Conservation (phyloP, 331 rosid genomes). For the Stylosanthes scabra region DNA sequence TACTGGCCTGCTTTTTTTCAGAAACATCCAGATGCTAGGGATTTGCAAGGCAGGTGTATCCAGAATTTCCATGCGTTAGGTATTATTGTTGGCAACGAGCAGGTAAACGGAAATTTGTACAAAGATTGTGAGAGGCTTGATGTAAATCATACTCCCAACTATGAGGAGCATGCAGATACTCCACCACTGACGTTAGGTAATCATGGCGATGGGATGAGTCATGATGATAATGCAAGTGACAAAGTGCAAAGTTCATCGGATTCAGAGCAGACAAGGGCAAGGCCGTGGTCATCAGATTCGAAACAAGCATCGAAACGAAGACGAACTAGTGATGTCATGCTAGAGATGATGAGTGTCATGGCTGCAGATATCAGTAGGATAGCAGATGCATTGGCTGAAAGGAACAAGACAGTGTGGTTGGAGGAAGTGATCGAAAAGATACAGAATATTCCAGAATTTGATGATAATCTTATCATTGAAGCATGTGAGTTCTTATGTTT, state of each 20-base stretch:
- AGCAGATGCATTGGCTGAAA: slow-evolving; percentile 57
- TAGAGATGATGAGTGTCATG: slow-evolving; percentile 62
- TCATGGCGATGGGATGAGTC: slow-evolving; percentile 34
- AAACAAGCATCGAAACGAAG: slow-evolving; percentile 51
- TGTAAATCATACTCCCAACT: slow-evolving; percentile 37
- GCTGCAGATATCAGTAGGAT: slow-evolving; percentile 59
- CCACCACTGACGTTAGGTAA: slow-evolving; percentile 16
- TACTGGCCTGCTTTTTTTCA: slow-evolving; percentile 14
- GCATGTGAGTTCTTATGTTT: slow-evolving; percentile 61
- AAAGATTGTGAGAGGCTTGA: slow-evolving; percentile 40
- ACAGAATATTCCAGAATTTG: slow-evolving; percentile 57
- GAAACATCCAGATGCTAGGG: no score
- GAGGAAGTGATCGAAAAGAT: slow-evolving; percentile 60
- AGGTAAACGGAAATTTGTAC: slow-evolving; percentile 51
- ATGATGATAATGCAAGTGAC: slow-evolving; percentile 43
- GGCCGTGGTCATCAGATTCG: slow-evolving; percentile 62
- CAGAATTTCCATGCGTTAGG: no score
- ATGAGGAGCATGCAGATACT: slow-evolving; percentile 41
- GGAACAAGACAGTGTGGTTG: slow-evolving; percentile 43
- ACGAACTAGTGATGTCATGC: slow-evolving; percentile 43
- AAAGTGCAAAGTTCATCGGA: slow-evolving; percentile 53
- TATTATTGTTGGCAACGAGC: no score
- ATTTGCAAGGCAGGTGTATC: no score
- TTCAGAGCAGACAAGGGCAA: slow-evolving; percentile 51
- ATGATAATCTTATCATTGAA: slow-evolving; percentile 62